Percentiles rank a stretch among this genome's conserved stretches.
Evolutionary conservation across 495 filamentous ascomycete genomes (phyloP).

Genomic region (Aspergillus baeticus): DNA sequence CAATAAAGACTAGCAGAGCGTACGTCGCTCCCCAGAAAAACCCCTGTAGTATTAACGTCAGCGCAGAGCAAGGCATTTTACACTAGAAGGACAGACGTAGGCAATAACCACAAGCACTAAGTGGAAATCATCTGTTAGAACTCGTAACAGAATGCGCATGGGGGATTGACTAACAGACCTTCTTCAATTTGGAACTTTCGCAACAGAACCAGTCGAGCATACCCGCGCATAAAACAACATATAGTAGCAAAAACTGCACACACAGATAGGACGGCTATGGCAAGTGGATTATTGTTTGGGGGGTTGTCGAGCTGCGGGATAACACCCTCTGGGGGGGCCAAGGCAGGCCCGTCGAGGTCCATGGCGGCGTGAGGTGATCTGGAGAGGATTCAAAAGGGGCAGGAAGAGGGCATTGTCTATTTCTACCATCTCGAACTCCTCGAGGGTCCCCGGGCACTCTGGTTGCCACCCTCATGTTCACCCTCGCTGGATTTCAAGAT

Average conservation of each 20-base stretch:
- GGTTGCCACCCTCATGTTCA: too few species aligned
- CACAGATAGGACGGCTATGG: conserved; percentile 10
- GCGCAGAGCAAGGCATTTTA: not conserved
- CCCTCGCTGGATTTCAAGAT: too few species aligned
- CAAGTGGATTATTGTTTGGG: conserved; percentile 19
- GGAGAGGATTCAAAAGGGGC: not conserved
- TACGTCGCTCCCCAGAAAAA: conserved; percentile 20
- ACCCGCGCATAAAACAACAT: conserved; percentile 16
- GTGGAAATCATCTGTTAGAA: not conserved
- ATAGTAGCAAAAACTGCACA: conserved; percentile 18
- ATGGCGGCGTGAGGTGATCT: not conserved
- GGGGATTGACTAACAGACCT: not conserved
- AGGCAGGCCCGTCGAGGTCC: conserved; percentile 20
- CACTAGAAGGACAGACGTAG: not conserved
- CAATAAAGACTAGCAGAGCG: conserved; percentile 11
- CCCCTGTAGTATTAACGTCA: conserved; percentile 1
- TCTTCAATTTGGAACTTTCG: conserved; percentile 18
- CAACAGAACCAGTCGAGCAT: conserved; percentile 20
- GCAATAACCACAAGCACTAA: conserved; percentile 3
- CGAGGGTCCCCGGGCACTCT: too few species aligned
- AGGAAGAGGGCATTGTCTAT: not conserved
- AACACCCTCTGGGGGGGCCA: conserved; percentile 18
- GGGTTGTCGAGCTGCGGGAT: conserved; percentile 22
- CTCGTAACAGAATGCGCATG: not conserved
- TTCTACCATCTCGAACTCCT: not conserved